Conservation (phyloP, 164 flowering plant species). For the Macadamia integrifolia region DNA sequence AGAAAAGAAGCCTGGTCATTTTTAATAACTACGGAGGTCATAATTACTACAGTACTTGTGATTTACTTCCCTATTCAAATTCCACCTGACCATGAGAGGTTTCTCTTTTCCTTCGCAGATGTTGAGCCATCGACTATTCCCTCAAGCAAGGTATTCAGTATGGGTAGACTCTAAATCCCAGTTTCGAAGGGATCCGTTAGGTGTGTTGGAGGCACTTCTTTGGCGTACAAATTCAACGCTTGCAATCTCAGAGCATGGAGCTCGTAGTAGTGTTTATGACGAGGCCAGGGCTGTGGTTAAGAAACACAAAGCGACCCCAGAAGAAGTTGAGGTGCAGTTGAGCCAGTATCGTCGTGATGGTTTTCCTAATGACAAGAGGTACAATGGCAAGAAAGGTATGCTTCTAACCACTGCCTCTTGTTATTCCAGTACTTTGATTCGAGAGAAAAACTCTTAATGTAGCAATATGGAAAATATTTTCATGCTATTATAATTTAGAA, state of each 20-base stretch:
- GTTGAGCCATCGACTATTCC: constrained; percentile 88
- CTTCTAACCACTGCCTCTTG: neutral
- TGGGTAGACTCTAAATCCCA: constrained; percentile 99
- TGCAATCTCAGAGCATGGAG: constrained; percentile 96
- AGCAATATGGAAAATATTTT: neutral
- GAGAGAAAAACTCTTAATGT: neutral
- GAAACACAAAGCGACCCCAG: constrained; percentile 91
- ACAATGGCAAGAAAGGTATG: constrained; percentile 87
- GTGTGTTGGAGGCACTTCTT: constrained; percentile 90
- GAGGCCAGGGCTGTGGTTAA: constrained; percentile 90
- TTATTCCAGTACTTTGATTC: neutral
- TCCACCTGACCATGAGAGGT: neutral
- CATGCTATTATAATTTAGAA: neutral
- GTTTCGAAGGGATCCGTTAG: constrained; percentile 88
- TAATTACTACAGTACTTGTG: too few relatives aligned
- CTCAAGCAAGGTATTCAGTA: constrained; percentile 74
- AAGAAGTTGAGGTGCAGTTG: constrained; percentile 84
- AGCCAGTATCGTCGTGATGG: constrained; percentile 75
- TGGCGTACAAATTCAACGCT: constrained; percentile 83
- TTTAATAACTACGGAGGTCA: too few relatives aligned
- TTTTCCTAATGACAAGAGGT: constrained; percentile 81
- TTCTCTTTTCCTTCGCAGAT: constrained; percentile 42
- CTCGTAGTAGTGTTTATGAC: constrained; percentile 90
- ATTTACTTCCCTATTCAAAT: neutral
- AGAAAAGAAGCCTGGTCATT: too few relatives aligned